These are phyloP conservation scores for Tricholoma sp. DNA, from an alignment of 768 basidiomycete species.

Conservation along the genomic window DNA sequence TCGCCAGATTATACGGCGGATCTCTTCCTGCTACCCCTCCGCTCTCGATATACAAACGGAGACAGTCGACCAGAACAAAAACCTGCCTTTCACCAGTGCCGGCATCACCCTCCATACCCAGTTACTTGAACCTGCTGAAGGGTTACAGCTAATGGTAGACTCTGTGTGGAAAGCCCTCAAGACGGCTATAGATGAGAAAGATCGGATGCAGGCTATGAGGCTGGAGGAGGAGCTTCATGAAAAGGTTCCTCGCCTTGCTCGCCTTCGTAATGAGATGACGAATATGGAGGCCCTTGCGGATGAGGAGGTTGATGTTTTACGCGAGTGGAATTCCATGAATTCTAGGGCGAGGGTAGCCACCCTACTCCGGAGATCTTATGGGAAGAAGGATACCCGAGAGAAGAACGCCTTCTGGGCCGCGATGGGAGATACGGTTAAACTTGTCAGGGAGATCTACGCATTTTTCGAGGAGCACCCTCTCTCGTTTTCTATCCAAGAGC, in stretches of 20 bases:
- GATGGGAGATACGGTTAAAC: neutral
- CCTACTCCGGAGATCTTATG: neutral
- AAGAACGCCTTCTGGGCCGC: neutral
- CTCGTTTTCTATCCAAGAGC: neutral
- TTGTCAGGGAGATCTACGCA: neutral
- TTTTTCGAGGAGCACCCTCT: neutral
- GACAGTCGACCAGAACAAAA: conserved; percentile 1
- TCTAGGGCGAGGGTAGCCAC: neutral
- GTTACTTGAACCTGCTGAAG: neutral
- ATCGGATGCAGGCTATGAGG: neutral
- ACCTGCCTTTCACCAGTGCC: conserved; percentile 11
- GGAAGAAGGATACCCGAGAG: neutral
- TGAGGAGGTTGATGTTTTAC: neutral
- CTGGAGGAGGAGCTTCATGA: neutral
- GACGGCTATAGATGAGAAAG: neutral
- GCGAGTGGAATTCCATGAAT: neutral
- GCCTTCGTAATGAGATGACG: neutral
- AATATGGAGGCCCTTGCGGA: neutral
- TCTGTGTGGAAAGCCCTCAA: neutral
- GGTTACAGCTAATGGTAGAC: neutral
- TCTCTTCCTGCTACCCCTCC: neutral
- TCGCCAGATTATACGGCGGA: neutral
- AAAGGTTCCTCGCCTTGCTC: neutral
- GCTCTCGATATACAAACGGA: conserved; percentile 11
- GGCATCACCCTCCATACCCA: neutral